Evolutionary conservation across 192 early-diverging fungal genomes (phyloP).

Genomic region (Allomyces macrogynus): DNA sequence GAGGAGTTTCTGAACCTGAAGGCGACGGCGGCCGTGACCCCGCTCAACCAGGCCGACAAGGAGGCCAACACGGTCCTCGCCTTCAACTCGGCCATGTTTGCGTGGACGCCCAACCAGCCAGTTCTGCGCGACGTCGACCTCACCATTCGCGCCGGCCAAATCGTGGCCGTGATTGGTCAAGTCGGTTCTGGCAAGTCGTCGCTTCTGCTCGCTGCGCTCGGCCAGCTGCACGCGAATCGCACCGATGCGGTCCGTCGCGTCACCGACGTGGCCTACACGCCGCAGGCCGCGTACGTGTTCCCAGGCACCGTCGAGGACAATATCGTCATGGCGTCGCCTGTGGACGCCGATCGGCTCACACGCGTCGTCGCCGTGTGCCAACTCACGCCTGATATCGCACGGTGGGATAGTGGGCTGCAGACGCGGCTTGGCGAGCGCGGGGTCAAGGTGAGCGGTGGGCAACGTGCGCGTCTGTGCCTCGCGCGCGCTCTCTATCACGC

Average conservation of each 20-base stretch:
- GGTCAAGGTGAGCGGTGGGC: neutral
- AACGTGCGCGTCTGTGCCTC: neutral
- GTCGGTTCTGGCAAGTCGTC: slow-evolving; percentile 75
- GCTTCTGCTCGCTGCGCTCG: slow-evolving; percentile 56
- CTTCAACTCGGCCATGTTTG: no score
- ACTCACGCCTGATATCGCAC: slow-evolving; percentile 27
- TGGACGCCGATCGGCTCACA: slow-evolving; percentile 24
- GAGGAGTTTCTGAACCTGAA: neutral
- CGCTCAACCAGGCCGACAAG: no score
- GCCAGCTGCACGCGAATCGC: slow-evolving; percentile 52
- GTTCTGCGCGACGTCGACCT: slow-evolving; percentile 20
- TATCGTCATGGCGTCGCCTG: slow-evolving; percentile 45
- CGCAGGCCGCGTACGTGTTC: slow-evolving; percentile 42
- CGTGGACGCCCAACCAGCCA: no score
- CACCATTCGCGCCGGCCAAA: slow-evolving; percentile 22
- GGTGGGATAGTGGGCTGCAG: slow-evolving; percentile 17
- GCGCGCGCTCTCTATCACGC: neutral
- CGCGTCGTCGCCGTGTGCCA: slow-evolving; percentile 35
- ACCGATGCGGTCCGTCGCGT: slow-evolving; percentile 34
- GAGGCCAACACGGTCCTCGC: no score
- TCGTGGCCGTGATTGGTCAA: slow-evolving; percentile 62
- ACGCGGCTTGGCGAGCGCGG: neutral
- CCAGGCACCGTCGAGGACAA: slow-evolving; percentile 47
- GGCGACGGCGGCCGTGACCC: neutral
- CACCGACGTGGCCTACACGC: slow-evolving; percentile 54